Conservation (phyloP, 495 filamentous ascomycete genomes). For the Copromyces sp. region DNA sequence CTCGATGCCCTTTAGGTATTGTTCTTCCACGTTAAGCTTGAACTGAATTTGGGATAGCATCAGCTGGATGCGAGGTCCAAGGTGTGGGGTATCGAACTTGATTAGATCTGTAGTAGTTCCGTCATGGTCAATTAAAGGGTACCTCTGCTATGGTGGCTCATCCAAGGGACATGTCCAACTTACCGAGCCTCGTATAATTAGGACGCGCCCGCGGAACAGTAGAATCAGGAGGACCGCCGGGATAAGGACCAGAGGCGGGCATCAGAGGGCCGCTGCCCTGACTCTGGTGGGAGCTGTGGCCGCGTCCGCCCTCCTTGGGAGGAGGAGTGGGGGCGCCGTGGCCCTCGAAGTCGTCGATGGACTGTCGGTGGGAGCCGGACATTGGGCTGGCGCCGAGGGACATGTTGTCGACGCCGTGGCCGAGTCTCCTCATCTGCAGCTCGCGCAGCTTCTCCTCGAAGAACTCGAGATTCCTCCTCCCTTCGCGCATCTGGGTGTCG, state of each 20-base stretch:
- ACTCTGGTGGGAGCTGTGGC: conserved; percentile 26
- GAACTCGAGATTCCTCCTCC: conserved; percentile 83
- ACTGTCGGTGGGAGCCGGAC: conserved; percentile 25
- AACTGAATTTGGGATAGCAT: conserved; percentile 99
- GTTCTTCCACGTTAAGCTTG: conserved; percentile 96
- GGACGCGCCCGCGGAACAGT: conserved; percentile 63
- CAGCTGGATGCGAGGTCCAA: conserved; percentile 94
- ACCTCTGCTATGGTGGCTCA: not conserved
- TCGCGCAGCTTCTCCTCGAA: conserved; percentile 84
- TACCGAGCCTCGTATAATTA: conserved; percentile 96
- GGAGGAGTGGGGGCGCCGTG: conserved; percentile 47
- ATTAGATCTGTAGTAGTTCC: conserved; percentile 63
- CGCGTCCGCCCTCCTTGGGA: conserved; percentile 47
- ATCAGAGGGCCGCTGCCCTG: conserved; percentile 55
- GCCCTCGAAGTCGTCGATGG: conserved; percentile 30
- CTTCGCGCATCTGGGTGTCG: conserved; percentile 88
- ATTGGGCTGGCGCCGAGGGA: conserved; percentile 34
- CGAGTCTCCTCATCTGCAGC: conserved; percentile 68
- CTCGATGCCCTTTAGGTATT: conserved; percentile 98
- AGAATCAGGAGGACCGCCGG: conserved; percentile 58
- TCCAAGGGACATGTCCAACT: conserved; percentile 16
- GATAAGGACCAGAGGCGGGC: conserved; percentile 74
- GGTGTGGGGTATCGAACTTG: conserved; percentile 93
- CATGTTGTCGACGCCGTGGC: conserved; percentile 54
- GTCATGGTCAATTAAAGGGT: not conserved